Base-by-base conservation (phyloP, 2,329 filamentous ascomycete genomes). In the Exophiala oligosperma region DNA sequence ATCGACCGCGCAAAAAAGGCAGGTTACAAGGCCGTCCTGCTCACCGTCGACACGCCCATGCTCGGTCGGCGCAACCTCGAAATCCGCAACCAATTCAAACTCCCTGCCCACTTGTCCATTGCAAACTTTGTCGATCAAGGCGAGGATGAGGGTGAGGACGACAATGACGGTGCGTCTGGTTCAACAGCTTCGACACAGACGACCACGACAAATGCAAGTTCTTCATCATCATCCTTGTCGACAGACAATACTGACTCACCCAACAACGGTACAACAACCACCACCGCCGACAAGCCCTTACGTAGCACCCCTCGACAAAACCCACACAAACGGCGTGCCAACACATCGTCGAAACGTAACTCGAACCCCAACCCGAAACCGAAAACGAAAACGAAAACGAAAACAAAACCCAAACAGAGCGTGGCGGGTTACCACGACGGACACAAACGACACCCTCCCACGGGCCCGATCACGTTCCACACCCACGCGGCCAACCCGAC, bases 401-500 rank as follows among this genome's bases (percentile, higher is more conserved):
- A 37, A 51, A 46, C 17, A 46, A 37, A 51, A 46, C 26, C 46
- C 24, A 52, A 47, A 29, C 53, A 48, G 48, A 57, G 48, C 43
- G 32, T 46, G 29, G 49, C 52, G 7, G 60, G 60, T n/a, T 59
- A 61, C 44, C 52, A 53, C 21, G 54, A 64, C 56, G 60, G 58
- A 9, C 17, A 54, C 21, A 52, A 51, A 41, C 54, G 64, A 5
- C 44, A 57, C 17, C 88, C 97, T 38, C 93, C 94, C 1, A 92
- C 88, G 70, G 85, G 84, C 32, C 87, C 87, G 71, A 87, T 97
- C 66, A 97, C 93, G 1, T 99, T 95, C 72, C 92, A 94, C 14
- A 97, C 93, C 11, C 97, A 97, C 74, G 93, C 97, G 70, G 92
- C 92, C 7, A 97, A 92, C 71, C 92, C 93, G 0, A 81, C 83